phyloP scores from a whole-genome alignment of 192 early-diverging fungal species.

The Coemansia sp. region DNA sequence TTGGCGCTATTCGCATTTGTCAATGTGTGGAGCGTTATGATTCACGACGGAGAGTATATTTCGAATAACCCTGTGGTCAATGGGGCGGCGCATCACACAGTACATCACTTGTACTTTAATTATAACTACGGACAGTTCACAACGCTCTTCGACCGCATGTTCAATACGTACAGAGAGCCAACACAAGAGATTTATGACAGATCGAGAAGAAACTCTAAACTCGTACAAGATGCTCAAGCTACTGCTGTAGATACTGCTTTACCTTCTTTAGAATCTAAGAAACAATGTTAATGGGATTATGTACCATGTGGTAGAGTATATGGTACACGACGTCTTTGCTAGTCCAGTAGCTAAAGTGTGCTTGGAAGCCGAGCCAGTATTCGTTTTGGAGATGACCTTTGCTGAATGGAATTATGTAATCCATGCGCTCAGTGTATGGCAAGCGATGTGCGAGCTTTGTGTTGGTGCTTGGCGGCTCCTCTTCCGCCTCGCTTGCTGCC shows the following conservation, averaged over 20 bases:
- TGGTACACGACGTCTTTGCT: conserved; percentile 50
- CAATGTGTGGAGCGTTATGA: conserved; percentile 95
- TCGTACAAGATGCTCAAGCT: conserved; percentile 68
- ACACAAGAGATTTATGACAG: conserved; percentile 67
- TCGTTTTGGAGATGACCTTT: conserved; percentile 53
- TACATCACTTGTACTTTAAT: conserved; percentile 98
- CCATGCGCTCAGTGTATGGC: conserved; percentile 55
- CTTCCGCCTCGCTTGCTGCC: background rate
- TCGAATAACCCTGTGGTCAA: conserved; percentile 74
- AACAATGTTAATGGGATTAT: conserved; percentile 10
- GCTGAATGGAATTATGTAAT: conserved; percentile 52
- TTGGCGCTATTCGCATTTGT: conserved; percentile 83
- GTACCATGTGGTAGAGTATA: conserved; percentile 46
- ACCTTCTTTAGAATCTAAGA: conserved; percentile 29
- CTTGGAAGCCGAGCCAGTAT: conserved; percentile 56
- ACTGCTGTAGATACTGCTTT: conserved; percentile 60
- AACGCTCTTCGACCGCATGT: conserved; percentile 88
- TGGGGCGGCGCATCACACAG: conserved; percentile 93
- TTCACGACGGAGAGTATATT: conserved; percentile 93
- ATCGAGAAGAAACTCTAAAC: conserved; percentile 62
- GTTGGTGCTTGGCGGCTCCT: conserved; percentile 7
- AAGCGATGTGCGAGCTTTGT: conserved; percentile 9
- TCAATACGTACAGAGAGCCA: conserved; percentile 71
- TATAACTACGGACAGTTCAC: conserved; percentile 99
- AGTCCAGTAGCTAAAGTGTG: conserved; percentile 56